Base-by-base conservation (phyloP, 1,284 basidiomycete species). In the Polyporus tsugae region DNA sequence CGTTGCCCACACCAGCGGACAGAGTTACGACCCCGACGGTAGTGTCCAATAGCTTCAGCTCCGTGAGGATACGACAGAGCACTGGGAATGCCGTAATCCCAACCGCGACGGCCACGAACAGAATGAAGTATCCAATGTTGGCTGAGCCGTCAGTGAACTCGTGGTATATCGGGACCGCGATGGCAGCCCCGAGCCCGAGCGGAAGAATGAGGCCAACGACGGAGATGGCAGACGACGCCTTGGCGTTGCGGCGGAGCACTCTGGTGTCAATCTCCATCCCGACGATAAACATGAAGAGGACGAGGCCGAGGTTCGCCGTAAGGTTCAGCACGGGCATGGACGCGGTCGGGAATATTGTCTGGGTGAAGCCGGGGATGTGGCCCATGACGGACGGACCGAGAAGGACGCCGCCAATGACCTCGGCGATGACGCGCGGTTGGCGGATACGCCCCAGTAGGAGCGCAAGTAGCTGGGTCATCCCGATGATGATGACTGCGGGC, bases 281-380 rank as follows among this genome's bases (percentile, higher is more conserved):
- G 53, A 99, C 89, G 63, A 97, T 84, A 82, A 97, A 97, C 13
- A 97, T 87, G 82, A 95, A 97, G 44, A 98, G 85, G 72, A 97
- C 89, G 25, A 98, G 88, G 62, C 97, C 97, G 69, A 98, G 90
- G 66, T 90, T 96, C 29, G 92, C 89, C 13, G 96, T 94, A 39
- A 98, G 88, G 66, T 87, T 92, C 64, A 99, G 89, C 71, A 91
- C 83, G 9, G 92, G 85, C 67, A 97, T 82, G 5, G 91, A 93
- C 0, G 75, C 79, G 0, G 79, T n/a, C 0, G 96, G 95, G 81
- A 98, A 98, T 73, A 98, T 94, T 42, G 80, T 80, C 5, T 82
- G 70, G 7, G 85, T 84, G 82, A 96, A 96, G 60, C 84, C 78
- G 1, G 92, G 93, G 65, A 95, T 94, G 57, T 87, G 89, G 5